Percentiles rank a stretch among this genome's conserved stretches.
phyloP scores from a whole-genome alignment of 202 grass and related monocot genomes.

The Zoysia matrella region DNA sequence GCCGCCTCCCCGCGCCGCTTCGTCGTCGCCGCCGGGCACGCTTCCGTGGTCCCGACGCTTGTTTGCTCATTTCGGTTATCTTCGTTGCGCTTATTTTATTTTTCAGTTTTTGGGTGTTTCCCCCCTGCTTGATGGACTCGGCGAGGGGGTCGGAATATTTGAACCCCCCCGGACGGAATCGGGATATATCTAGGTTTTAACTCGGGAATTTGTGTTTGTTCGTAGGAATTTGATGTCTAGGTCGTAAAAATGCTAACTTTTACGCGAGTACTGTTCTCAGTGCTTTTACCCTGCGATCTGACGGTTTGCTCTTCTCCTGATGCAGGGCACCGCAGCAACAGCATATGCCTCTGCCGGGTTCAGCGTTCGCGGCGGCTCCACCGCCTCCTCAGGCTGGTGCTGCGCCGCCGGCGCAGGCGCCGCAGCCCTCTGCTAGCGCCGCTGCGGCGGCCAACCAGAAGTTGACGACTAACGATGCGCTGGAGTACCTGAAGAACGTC shows the following conservation, averaged over 20 bases:
- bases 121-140: not conserved
- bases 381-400: not conserved
- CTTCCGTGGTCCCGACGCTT: not conserved
- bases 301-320: conserved; percentile 20
- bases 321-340: conserved; percentile 43
- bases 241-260: conserved; percentile 6
- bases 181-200: not conserved
- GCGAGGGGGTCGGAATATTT: not conserved
- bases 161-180: not conserved
- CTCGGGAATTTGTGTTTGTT: conserved; percentile 9
- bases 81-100: not conserved
- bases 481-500: conserved; percentile 89
- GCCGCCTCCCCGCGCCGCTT: not conserved
- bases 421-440: not conserved
- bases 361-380: conserved; percentile 14
- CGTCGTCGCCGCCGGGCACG: not conserved
- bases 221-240: conserved; percentile 23
- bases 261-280: not conserved
- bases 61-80: not conserved
- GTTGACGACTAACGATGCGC: conserved; percentile 91
- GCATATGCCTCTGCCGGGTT: conserved; percentile 42
- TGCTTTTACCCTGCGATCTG: conserved; percentile 37
- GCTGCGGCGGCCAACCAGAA: conserved; percentile 45
- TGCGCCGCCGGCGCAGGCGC: conserved; percentile 24
- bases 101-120: conserved; percentile 8